phyloP scores from a whole-genome alignment of 1,284 basidiomycete species.

The Phlebopus sp. region DNA sequence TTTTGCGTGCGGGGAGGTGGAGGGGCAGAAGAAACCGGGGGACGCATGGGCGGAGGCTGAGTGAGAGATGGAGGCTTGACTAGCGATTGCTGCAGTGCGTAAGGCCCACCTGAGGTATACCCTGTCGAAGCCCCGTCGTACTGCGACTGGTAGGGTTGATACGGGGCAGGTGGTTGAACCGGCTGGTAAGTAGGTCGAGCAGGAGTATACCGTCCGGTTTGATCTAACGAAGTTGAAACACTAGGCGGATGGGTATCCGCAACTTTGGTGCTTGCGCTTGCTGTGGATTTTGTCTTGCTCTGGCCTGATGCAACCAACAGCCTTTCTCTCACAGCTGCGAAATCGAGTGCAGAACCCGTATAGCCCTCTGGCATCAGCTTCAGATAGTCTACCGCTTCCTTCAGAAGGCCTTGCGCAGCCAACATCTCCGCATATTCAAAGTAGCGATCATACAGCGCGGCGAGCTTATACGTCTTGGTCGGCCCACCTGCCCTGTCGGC shows the following conservation, averaged over 20 bases:
- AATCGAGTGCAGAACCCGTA: conserved; percentile 57
- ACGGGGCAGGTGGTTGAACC: conserved; percentile 31
- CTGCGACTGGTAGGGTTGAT: conserved; percentile 17
- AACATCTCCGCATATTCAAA: conserved; percentile 95
- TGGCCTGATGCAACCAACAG: conserved; percentile 49
- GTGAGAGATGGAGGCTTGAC: conserved; percentile 16
- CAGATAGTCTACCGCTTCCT: conserved; percentile 81
- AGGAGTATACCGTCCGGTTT: conserved; percentile 14
- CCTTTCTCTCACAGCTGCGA: conserved; percentile 63
- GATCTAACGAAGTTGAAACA: conserved; percentile 18
- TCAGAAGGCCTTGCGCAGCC: conserved; percentile 85
- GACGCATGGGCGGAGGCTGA: conserved; percentile 20
- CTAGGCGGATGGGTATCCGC: conserved; percentile 5
- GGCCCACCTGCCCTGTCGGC: conserved; percentile 39
- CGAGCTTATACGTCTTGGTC: conserved; percentile 78
- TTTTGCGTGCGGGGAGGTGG: conserved; percentile 60
- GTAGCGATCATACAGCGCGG: conserved; percentile 88
- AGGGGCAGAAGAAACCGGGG: conserved; percentile 21
- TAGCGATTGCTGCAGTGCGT: conserved; percentile 21
- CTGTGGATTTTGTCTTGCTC: conserved; percentile 17
- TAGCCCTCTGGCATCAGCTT: conserved; percentile 82
- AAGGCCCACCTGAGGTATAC: conserved; percentile 35
- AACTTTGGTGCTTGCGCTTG: conserved; percentile 15
- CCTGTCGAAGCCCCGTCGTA: conserved; percentile 1
- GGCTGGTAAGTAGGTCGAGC: conserved; percentile 8